Base-by-base conservation (phyloP, 2,329 filamentous ascomycete genomes). In the Apiospora saccharicola region DNA sequence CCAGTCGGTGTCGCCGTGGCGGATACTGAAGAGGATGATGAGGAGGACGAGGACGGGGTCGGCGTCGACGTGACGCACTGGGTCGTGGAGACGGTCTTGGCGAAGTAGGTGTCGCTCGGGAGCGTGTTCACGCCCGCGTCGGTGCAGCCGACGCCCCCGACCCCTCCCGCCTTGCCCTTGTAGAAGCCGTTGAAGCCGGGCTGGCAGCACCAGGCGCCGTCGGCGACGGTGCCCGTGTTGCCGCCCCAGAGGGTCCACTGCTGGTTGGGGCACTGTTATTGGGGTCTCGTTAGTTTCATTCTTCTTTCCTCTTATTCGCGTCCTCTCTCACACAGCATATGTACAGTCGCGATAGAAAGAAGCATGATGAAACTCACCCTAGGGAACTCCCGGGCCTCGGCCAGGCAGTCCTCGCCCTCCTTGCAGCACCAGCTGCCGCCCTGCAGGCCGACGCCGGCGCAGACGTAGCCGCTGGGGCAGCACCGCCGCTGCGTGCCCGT, bases 171-270 rank as follows among this genome's bases (percentile, higher is more conserved):
- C 30, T 64, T 64, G 57, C 57, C 57, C 34, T 37, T 37, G 57
- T 64, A 64, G 57, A 24, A 64, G 57, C 57, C 57, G 22, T 64
- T 64, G 57, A n/a, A 64, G 19, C 57, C 57, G 19, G 57, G 57
- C 57, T 64, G 30, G 57, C 57, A 64, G 57, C 57, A 64, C 57
- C 57, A 64, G 57, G 57, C 57, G 19, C 57, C 57, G 19, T 64
- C 34, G 57, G 6, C 19, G 57, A 64, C 22, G 57, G 57, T 13
- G 57, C 57, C 57, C 1, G 7, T 19, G 57, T 37, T 19, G 57
- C 57, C 57, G 57, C 57, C 57, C 57, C 57, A 64, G 34, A 64
- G 57, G 30, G 34, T 64, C 57, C 57, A 64, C n/a, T 64, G 57
- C 57, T 64, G 57, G 57, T 64, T 64, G 2, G 57, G 57, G n/a